phyloP scores from a whole-genome alignment of 768 basidiomycete genomes.

The Gautieria morchelliformis region DNA sequence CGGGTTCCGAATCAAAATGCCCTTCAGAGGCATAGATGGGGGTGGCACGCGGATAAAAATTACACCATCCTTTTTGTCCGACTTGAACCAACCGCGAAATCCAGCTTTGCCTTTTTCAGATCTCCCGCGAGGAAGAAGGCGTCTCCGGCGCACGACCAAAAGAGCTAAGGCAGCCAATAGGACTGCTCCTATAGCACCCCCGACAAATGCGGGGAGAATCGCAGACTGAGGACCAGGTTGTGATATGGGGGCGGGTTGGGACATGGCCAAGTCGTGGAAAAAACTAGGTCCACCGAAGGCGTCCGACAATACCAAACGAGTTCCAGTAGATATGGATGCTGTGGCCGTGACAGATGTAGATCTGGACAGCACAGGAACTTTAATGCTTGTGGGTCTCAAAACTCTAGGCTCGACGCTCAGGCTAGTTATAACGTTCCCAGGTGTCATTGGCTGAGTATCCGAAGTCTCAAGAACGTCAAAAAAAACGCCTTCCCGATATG shows the following conservation, averaged over 20 bases:
- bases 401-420: neutral
- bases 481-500: neutral
- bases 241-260: too few species aligned
- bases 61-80: neutral
- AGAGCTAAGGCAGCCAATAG: neutral
- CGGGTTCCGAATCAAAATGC: neutral
- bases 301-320: neutral
- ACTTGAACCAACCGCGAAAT: neutral
- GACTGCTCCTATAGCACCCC: neutral
- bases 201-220: neutral
- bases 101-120: neutral
- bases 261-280: neutral
- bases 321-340: neutral
- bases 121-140: neutral
- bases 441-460: neutral
- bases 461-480: neutral
- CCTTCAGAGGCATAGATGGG: neutral
- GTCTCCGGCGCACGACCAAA: neutral
- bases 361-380: neutral
- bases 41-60: neutral
- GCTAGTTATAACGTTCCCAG: neutral
- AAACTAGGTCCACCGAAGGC: neutral
- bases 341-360: neutral
- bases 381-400: too few species aligned
- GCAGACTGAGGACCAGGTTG: neutral